A percentile compares a stretch with the other conserved stretches of the same genome.
Evolutionary conservation across 495 filamentous ascomycete genomes (phyloP).

Genomic region (Amphirosellinia nigrospora): DNA sequence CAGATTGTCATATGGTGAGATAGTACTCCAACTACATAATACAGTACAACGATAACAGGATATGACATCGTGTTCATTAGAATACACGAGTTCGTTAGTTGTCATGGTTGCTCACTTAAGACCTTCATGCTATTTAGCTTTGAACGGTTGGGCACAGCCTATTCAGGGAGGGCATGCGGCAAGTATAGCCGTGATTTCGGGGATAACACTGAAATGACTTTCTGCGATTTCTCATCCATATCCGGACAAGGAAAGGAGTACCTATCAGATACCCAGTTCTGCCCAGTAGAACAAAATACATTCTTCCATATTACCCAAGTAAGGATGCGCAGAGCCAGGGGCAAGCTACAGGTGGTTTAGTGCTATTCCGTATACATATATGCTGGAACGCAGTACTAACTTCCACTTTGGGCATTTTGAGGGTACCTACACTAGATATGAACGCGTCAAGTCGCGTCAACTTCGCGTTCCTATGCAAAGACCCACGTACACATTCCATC

Average conservation of each 20-base stretch:
- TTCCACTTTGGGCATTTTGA: not conserved
- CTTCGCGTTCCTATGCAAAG: slow-evolving; percentile 30
- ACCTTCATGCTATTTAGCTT: not conserved
- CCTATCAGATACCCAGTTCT: too few relatives aligned
- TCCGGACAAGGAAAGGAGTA: not conserved
- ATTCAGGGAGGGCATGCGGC: not conserved
- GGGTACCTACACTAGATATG: not conserved
- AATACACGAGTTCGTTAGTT: not conserved
- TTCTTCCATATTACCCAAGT: too few relatives aligned
- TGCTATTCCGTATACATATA: not conserved
- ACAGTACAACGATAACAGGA: not conserved
- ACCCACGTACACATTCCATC: not conserved
- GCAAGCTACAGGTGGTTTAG: not conserved
- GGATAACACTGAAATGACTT: not conserved
- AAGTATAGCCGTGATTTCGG: slow-evolving; percentile 8
- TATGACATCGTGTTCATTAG: not conserved
- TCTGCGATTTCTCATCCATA: not conserved
- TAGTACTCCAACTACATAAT: not conserved
- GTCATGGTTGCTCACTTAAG: not conserved
- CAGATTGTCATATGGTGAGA: not conserved
- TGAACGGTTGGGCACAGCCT: not conserved
- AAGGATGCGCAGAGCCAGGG: not conserved
- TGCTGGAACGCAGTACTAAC: not conserved
- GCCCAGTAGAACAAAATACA: too few relatives aligned
- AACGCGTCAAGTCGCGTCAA: slow-evolving; percentile 37